Evolutionary conservation across 192 early-diverging fungal species (phyloP), one percentile per base, ranked within the genome.

Genomic region (Phlyctochytrium planicorne): DNA sequence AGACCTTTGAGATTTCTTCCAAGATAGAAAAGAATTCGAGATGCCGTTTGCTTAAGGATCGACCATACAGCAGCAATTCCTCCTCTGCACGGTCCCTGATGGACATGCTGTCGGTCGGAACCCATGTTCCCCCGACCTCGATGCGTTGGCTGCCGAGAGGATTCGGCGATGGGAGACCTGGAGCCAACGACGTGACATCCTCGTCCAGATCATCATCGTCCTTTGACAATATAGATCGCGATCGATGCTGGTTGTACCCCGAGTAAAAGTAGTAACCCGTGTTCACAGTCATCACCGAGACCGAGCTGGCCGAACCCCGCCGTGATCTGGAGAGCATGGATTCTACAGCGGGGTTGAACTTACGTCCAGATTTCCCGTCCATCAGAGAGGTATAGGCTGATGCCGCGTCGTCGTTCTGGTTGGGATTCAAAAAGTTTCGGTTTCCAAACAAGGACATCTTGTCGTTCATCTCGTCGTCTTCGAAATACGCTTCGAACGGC

Each of bases 151-250:
- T 6, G 1, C 31, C 30, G 30, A 63, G 60, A 14, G 55, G 55
- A 36, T 70, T 70, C 34, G 68, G 68, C 2, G 61, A 63, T 16
- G 68, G 68, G 30, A 70, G 27, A 55, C 36, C 68, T 24, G 68
- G 68, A 14, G 68, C 68, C 35, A 70, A 30, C 33, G 61, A 63
- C 40, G 68, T 63, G 37, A 70, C 68, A 30, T 70, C 68, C 12
- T 63, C 61, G 16, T 40, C 24, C 31, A 6, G 14, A 4, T 33
- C 30, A 2, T 70, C 68, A 12, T 70, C 68, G n/a, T 70, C 68
- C 31, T 36, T 63, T 29, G 61, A 63, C 29, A 70, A 63, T 6
- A 70, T 32, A 3, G 37, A 52, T 16, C 52, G 30, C 17, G 61
- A 33, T 20, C 10, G 10, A 47, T 47, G 40, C 20, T 47, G 40